Base-by-base conservation (phyloP, 345 rosid genomes). In the Stellera chamaejasme region DNA sequence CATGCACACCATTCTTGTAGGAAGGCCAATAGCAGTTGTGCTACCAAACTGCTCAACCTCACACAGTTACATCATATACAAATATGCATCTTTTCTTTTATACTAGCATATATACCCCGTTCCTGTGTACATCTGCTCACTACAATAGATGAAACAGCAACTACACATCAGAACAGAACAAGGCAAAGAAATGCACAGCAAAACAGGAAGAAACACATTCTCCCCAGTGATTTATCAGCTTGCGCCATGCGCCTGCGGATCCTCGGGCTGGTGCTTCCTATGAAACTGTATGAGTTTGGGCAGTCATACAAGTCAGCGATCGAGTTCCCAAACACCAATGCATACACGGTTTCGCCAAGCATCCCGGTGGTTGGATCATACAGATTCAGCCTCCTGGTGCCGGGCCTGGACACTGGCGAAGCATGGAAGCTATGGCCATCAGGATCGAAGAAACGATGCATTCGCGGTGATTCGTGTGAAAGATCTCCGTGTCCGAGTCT, bases 151-250 rank as follows among this genome's bases (percentile, higher is more conserved):
- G n/a, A 27, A 41, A 43, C 32, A n/a, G n/a, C 48, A 45, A 50
- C 43, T 0, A 12, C 54, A 69, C 13, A 47, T 81, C 74, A 93
- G 65, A 93, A 93, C 53, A 90, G 57, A 43, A 93, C 71, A 50
- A 93, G 84, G 55, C 97, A 89, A 14, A 87, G 43, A 58, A 76
- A n/a, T 10, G 70, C 61, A 69, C 94, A 89, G 54, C 97, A 93
- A 19, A 82, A 56, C 19, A 80, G 80, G 76, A 93, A 93, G 66
- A 89, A 76, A 55, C 77, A 75, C 67, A 89, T 72, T 67, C 97
- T 76, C 76, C 81, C 69, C 10, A 93, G 84, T 0, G 92, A 89
- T 72, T 50, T 77, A 36, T 93, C 86, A 0, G 83, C 83, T 71
- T 77, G 82, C 88, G 79, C 59, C 16, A 87, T 56, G 49, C 68